Percentiles rank a stretch among this genome's conserved stretches.
Conservation (phyloP, 768 basidiomycete genomes). For the Sporobolomyces roseus region DNA sequence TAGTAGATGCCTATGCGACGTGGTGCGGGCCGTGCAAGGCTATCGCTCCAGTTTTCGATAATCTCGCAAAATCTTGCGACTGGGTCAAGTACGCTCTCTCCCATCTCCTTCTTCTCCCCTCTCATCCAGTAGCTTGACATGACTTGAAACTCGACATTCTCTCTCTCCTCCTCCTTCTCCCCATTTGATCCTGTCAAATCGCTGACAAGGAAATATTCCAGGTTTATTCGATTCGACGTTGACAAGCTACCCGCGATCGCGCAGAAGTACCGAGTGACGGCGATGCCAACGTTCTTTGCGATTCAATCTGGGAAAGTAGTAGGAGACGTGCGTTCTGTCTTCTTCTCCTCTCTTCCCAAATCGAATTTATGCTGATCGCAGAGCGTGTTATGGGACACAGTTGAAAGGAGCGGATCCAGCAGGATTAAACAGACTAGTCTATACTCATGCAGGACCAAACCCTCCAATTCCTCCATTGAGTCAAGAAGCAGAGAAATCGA, state of each 20-base stretch:
- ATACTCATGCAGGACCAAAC: constrained; percentile 38
- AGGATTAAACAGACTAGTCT: constrained; percentile 23
- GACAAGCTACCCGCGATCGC: constrained; percentile 12
- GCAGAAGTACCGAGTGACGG: constrained; percentile 19
- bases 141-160: no score
- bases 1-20: constrained; percentile 2
- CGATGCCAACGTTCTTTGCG: constrained; percentile 41
- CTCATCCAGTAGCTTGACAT: no score
- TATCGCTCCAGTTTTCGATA: constrained; percentile 31
- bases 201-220: constrained; percentile 7
- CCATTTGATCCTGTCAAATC: constrained; percentile 17
- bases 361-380: not conserved
- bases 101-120: not conserved
- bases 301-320: constrained; percentile 27
- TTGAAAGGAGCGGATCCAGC: constrained; percentile 39
- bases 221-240: constrained; percentile 24
- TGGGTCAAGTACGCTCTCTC: constrained; percentile 20
- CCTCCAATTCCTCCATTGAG: constrained; percentile 31
- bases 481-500: constrained; percentile 14
- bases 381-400: not conserved
- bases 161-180: constrained; percentile 18
- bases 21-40: constrained; percentile 34
- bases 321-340: constrained; percentile 4
- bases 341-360: not conserved
- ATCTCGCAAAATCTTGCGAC: constrained; percentile 9